Base-by-base conservation (phyloP, 805 yeast species). In the Phaffomyces thermotolerans region DNA sequence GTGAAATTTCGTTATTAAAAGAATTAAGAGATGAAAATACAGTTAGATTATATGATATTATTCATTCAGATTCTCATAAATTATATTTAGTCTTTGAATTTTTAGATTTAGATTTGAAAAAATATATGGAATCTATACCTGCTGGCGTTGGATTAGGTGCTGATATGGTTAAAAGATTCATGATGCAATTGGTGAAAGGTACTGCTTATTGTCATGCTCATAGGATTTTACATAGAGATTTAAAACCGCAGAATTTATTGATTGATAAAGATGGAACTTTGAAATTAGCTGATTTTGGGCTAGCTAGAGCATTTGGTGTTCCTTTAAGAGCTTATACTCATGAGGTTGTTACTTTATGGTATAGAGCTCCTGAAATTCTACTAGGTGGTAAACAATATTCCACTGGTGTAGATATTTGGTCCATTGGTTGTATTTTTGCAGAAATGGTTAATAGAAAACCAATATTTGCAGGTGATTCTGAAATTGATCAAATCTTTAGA, bases 341-440 rank as follows among this genome's bases (percentile, higher is more conserved):
- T 66, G 99, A 93, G 64, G 98, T 93, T 38, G 99, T 93, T 39
- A 93, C 99, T 0, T 69, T 93, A 53, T 93, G 99, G 99, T 93
- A 93, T 64, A 74, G 99, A 52, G 88, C 97, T 1, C 99, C 99
- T 4, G 99, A 93, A 66, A 87, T 93, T 44, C 69, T 93, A 48
- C 75, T 93, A 51, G 99, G 99, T 13, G 96, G 97, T 4, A 86
- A 95, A 53, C 97, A 93, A 58, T 93, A 93, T 64, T 87, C 96
- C 31, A 93, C 98, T 0, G 97, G 98, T 17, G 96, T 93, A 41
- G 99, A 93, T 63, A 89, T 93, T 84, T 93, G 99, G 99, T 87
- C 96, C 10, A 85, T 91, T 48, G 99, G 99, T 14, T 90, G 97
- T 61, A 93, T 93, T 39, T 85, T 93, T 63, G 99, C 97, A 7